phyloP scores from a whole-genome alignment of 78 protist species.

The Dictyostelium citrinum region DNA sequence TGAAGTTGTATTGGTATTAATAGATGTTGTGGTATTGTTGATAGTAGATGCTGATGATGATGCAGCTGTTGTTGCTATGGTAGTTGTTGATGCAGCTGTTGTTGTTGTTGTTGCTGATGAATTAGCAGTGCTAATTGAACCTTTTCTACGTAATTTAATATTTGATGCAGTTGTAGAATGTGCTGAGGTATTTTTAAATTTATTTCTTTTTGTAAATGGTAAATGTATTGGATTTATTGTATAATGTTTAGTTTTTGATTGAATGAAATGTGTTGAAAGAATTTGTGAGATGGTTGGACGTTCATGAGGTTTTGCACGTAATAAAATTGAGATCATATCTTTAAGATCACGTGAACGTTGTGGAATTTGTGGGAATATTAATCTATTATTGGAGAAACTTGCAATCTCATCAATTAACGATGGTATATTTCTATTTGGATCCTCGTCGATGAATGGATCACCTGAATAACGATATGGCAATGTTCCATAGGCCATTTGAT shows the following conservation, averaged over 20 bases:
- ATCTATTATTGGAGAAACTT: background rate
- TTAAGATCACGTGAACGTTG: slow-evolving; percentile 37
- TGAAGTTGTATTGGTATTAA: background rate
- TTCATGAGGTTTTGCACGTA: slow-evolving; percentile 33
- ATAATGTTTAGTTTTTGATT: slow-evolving; percentile 54
- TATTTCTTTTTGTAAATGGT: background rate
- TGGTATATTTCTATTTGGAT: slow-evolving; percentile 31
- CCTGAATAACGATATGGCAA: slow-evolving; percentile 59
- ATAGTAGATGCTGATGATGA: background rate
- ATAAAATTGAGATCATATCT: slow-evolving; percentile 30
- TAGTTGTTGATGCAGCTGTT: background rate
- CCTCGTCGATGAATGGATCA: slow-evolving; percentile 45
- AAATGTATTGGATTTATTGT: slow-evolving; percentile 40
- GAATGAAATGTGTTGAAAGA: slow-evolving; percentile 42
- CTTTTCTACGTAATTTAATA: background rate
- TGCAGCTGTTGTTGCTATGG: background rate
- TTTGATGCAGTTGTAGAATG: background rate
- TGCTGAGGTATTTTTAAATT: background rate
- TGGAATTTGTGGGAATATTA: slow-evolving; percentile 17
- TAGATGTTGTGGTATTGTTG: background rate
- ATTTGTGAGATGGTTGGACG: slow-evolving; percentile 66
- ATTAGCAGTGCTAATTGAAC: background rate
- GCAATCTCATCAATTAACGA: slow-evolving; percentile 19
- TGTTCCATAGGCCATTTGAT: slow-evolving; percentile 62
- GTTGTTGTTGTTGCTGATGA: background rate